Percentiles rank a stretch among this genome's conserved stretches.
phyloP scores from a whole-genome alignment of 805 yeast genomes.

The Ogataea paradorogensis region DNA sequence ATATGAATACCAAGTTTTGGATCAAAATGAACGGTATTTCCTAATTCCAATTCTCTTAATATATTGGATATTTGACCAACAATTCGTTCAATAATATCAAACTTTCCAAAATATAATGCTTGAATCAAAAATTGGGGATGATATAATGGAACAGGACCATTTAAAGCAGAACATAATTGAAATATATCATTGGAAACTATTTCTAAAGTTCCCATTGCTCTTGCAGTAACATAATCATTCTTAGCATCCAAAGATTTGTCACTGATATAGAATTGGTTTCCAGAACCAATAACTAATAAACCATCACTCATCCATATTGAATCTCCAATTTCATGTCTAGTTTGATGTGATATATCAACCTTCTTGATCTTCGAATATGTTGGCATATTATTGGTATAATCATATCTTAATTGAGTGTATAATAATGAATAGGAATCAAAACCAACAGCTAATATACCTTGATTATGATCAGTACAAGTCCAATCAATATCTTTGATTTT shows the following conservation, averaged over 20 bases:
- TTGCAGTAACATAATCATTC: conserved; percentile 47
- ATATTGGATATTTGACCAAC: conserved; percentile 50
- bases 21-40: conserved; percentile 20
- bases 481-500: conserved; percentile 76
- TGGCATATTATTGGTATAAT: conserved; percentile 78
- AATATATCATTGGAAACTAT: conserved; percentile 57
- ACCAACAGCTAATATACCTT: conserved; percentile 78
- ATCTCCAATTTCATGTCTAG: conserved; percentile 83
- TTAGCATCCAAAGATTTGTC: conserved; percentile 61
- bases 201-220: conserved; percentile 56
- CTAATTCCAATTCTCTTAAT: conserved; percentile 53
- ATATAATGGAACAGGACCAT: conserved; percentile 86
- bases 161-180: conserved; percentile 70
- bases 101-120: conserved; percentile 59
- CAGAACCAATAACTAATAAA: conserved; percentile 76
- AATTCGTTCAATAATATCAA: conserved; percentile 53
- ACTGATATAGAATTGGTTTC: conserved; percentile 83
- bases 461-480: conserved; percentile 67
- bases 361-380: conserved; percentile 73
- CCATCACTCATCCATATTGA: conserved; percentile 84
- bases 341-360: conserved; percentile 65
- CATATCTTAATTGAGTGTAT: conserved; percentile 82
- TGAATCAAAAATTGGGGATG: conserved; percentile 90
- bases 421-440: conserved; percentile 60
- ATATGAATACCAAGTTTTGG: conserved; percentile 25